phyloP scores from a whole-genome alignment of 176 grass and related monocot genomes.

The Triticum turgidum region DNA sequence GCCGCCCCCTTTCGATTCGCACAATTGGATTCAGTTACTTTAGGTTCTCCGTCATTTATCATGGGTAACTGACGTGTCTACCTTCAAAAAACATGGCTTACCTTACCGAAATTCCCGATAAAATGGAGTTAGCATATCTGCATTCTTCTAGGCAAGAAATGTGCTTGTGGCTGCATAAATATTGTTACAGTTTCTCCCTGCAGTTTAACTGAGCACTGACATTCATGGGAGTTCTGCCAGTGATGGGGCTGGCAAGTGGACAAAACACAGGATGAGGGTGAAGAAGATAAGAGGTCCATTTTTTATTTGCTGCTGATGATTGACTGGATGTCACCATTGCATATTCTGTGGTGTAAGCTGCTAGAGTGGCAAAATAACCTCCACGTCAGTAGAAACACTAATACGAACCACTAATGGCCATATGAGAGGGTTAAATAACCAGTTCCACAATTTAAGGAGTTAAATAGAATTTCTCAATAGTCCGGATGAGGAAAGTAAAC shows the following conservation, averaged over 20 bases:
- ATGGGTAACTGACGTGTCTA: neutral
- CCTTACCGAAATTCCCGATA: neutral
- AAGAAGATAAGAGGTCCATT: neutral
- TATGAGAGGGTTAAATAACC: neutral
- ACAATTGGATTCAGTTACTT: neutral
- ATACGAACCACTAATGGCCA: neutral
- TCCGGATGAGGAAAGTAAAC: neutral
- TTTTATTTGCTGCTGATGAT: neutral
- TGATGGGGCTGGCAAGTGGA: neutral
- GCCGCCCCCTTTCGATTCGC: no score
- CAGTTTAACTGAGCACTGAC: neutral
- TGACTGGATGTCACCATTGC: neutral
- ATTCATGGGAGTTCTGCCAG: neutral
- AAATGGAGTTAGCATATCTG: neutral
- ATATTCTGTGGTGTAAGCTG: neutral
- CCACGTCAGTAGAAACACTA: neutral
- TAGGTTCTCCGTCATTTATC: neutral
- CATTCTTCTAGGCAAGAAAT: neutral
- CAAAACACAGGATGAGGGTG: neutral
- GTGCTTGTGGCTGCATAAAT: neutral
- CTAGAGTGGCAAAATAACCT: neutral
- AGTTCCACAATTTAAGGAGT: neutral
- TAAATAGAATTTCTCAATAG: neutral
- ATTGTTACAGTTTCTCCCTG: neutral
- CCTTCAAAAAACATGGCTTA: neutral